Percentiles rank a stretch among this genome's conserved stretches.
Evolutionary conservation across 2,329 filamentous ascomycete genomes (phyloP).

Genomic region (Trichoderma citrinoviride): DNA sequence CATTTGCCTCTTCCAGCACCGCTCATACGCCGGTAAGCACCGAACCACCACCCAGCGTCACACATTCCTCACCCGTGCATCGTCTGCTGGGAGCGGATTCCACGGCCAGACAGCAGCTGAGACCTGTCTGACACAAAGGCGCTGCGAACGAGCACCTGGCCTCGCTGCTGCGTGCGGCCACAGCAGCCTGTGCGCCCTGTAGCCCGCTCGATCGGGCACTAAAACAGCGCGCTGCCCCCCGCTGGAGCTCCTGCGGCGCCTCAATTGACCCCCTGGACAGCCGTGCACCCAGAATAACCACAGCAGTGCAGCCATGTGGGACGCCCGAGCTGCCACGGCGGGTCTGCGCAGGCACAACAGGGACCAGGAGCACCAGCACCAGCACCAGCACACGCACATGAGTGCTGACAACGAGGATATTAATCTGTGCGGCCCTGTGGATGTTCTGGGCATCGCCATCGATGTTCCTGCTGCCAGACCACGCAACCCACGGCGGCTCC

Average conservation of each 20-base stretch:
- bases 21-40: background rate
- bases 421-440: slow-evolving; percentile 25
- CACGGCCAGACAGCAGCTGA: background rate
- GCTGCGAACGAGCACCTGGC: background rate
- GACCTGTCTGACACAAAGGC: slow-evolving; percentile 12
- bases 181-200: background rate
- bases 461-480: background rate
- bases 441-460: slow-evolving; percentile 28
- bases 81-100: background rate
- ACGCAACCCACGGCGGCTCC: slow-evolving; percentile 2
- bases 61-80: background rate
- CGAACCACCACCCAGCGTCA: background rate
- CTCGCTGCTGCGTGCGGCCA: background rate
- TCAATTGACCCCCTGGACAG: background rate
- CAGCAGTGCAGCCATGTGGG: slow-evolving; percentile 9
- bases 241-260: background rate
- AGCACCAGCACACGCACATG: background rate
- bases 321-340: slow-evolving; percentile 19
- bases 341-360: slow-evolving; percentile 14
- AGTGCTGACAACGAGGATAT: background rate
- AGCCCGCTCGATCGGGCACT: background rate
- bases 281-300: slow-evolving; percentile 7
- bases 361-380: background rate
- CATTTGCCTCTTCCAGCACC: background rate
- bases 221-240: background rate